Evolutionary conservation across 805 yeast species (phyloP), one percentile per base, ranked within the genome.

Genomic region (Sugiyamaella smithiae): DNA sequence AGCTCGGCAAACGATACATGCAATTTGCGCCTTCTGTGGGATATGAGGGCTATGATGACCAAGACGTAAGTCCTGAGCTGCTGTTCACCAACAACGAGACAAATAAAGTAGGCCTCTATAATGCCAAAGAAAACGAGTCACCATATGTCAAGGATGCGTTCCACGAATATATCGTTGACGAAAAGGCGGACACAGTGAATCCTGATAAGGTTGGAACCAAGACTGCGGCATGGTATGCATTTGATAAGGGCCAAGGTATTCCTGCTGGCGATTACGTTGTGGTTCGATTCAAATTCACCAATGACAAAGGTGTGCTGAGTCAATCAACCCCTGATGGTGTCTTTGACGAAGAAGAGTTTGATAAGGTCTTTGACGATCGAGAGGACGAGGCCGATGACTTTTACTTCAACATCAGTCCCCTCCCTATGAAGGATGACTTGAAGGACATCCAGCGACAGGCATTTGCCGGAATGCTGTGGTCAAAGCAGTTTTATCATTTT

Each of bases 31-130:
- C 95, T 7, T 82, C 95, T 12, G 95, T 95, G 1, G 95, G 91
- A 28, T 69, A 77, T 28, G 66, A 72, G n/a, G 82, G 75, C 12
- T 67, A 71, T 31, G n/a, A n/a, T n/a, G 66, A 62, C 24, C 66
- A 47, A 16, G 96, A 87, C 69, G 79, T 88, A 41, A 88, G 82
- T 53, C 95, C 96, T 2, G 68, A 72, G 51, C 70, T 88, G 49
- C 66, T 90, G 46, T 90, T 90, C 68, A 90, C 97, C 41, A 95
- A 90, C 51, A 90, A 90, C 66, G 95, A 85, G 63, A 84, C 96
- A 16, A 90, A 90, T 68, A 75, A 79, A 59, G 63, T 77, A 59
- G 77, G 77, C 60, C 72, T 90, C 53, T 90, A 84, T 62, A 71
- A 75, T 26, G 43, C 46, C 17, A 54, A 48, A 19, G 83, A 80